These are phyloP conservation scores for Populus ilicifolia DNA, from an alignment of 345 rosid genomes.

Conservation along the genomic window DNA sequence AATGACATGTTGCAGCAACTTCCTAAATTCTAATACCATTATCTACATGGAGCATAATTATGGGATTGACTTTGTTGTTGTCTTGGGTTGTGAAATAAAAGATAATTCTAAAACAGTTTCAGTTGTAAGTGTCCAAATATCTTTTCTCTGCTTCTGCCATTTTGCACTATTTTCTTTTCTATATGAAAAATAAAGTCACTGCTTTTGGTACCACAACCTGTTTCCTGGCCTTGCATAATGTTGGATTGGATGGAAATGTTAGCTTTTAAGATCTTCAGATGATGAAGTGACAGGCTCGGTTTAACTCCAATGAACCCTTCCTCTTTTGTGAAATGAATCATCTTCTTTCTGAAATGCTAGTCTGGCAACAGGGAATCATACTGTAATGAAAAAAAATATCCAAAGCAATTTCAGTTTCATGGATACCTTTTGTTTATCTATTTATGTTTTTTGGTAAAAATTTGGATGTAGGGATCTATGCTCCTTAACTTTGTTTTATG, in stretches of 20 bases:
- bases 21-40: not conserved
- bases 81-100: not conserved
- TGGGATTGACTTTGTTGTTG: not conserved
- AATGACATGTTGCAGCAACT: not conserved
- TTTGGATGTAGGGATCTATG: not conserved
- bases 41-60: not conserved
- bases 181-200: not conserved
- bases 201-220: not conserved
- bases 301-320: not conserved
- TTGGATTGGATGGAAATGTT: not conserved
- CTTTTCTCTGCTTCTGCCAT: not conserved
- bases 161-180: not conserved
- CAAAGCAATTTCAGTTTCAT: not conserved
- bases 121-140: not conserved
- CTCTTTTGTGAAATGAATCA: not conserved
- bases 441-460: not conserved
- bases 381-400: not conserved
- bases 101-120: not conserved
- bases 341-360: not conserved
- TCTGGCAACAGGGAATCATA: not conserved
- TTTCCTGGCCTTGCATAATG: not conserved
- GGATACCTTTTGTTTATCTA: not conserved
- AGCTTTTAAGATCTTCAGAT: not conserved
- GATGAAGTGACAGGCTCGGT: not conserved
- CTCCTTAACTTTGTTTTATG: not conserved